Base-by-base conservation (phyloP, 345 rosid genomes). In the Eucalyptus marginata region DNA sequence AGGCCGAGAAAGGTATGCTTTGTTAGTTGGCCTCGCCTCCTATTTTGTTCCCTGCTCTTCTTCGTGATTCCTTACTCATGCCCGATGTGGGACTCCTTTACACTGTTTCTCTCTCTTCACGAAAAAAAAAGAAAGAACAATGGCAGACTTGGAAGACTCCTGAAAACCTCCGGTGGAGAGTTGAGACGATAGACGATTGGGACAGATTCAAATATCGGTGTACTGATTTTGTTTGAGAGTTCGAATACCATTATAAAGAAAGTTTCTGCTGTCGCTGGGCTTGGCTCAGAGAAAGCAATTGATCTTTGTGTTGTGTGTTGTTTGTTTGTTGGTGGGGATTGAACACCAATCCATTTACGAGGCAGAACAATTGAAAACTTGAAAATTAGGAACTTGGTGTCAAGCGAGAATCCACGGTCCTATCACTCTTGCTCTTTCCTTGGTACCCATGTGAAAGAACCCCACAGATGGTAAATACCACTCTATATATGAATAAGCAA, bases 1-100 rank as follows among this genome's bases (percentile, higher is more conserved):
- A 94, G 95, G 95, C 95, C 94, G 94, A 94, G 94, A 93, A 94
- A 92, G 94, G 93, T 93, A 93, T 93, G 94, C 40, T 25, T 66
- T 29, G 5, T 0, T 14, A 0, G 0, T 0, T 0, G 1, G 6
- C 18, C 79, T 15, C 5, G 22, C 79, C 22, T 66, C 43, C 79
- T 66, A 2, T 0, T 66, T 66, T 15, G 22, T 7, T 16, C 15
- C 76, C 16, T 27, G 8, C 7, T 8, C 7, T 59, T 7, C 6
- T 25, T 6, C n/a, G 66, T 4, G 76, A 64, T n/a, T 2, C 10
- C 5, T n/a, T 7, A 5, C 3, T 1, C 7, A 1, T 5, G 27
- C 14, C 14, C 64, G 7, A 25, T 59, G 66, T 27, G 66, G 66
- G 31, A 59, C 66, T 59, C 31, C 4, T 25, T 27, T 59, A 25